Evolutionary conservation across 78 protist species (phyloP).

Genomic region (Dictyostelium capitatum): DNA sequence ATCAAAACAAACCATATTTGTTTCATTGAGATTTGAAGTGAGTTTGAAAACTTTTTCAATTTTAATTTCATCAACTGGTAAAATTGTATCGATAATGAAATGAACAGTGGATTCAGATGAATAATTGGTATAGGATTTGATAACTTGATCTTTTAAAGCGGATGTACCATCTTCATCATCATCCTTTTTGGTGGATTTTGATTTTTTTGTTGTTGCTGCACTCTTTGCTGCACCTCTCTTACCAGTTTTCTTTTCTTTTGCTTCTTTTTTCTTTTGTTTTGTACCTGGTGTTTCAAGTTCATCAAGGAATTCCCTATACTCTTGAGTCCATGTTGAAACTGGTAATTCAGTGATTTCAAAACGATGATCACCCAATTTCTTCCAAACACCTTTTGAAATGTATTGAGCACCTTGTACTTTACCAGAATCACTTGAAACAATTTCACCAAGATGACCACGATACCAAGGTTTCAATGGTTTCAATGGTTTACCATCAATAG

Average conservation of each 20-base stretch:
- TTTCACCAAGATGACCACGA: conserved; percentile 91
- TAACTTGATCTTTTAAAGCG: background rate
- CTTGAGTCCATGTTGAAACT: conserved; percentile 87
- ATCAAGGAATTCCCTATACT: conserved; percentile 89
- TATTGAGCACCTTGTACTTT: background rate
- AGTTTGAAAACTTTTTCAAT: conserved; percentile 40
- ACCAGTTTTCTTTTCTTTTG: conserved; percentile 26
- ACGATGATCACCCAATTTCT: background rate
- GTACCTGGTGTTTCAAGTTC: background rate
- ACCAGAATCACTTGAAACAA: conserved; percentile 9
- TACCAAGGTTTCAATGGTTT: conserved; percentile 95
- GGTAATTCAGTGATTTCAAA: conserved; percentile 88
- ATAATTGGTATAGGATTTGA: conserved; percentile 4
- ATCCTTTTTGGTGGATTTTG: conserved; percentile 93
- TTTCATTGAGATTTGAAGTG: background rate
- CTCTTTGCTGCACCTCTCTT: background rate
- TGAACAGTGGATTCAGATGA: conserved; percentile 62
- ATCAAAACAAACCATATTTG: conserved; percentile 95
- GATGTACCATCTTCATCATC: conserved; percentile 12
- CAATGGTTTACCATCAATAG: conserved; percentile 78
- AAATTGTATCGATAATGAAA: conserved; percentile 71
- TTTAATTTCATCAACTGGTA: conserved; percentile 35
- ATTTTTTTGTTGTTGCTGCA: conserved; percentile 77
- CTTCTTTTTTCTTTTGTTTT: conserved; percentile 22
- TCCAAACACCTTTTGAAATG: conserved; percentile 23